A percentile compares a stretch with the other conserved stretches of the same genome.
phyloP scores from a whole-genome alignment of 2,329 filamentous ascomycete species.

The Xylariales sp. region DNA sequence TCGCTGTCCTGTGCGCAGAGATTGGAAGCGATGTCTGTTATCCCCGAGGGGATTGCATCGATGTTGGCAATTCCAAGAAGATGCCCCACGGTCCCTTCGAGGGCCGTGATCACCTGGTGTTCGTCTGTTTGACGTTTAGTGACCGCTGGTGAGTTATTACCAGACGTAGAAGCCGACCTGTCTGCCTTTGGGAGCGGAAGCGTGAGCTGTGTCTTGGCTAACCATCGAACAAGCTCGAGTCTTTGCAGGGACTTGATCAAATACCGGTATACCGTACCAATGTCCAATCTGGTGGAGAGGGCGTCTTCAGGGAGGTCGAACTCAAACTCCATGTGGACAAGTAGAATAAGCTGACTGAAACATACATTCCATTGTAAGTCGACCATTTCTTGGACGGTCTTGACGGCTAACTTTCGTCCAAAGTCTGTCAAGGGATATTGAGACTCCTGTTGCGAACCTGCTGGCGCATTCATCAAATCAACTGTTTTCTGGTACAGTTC shows the following conservation, averaged over 20 bases:
- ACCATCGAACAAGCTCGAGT: constrained; percentile 69
- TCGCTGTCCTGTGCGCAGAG: constrained; percentile 61
- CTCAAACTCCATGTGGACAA: constrained; percentile 83
- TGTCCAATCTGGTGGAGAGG: constrained; percentile 54
- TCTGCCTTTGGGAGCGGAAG: constrained; percentile 41
- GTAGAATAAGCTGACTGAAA: constrained; percentile 75
- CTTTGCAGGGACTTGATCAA: constrained; percentile 68
- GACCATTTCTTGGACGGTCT: constrained; percentile 74
- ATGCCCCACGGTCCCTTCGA: constrained; percentile 57
- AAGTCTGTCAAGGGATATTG: constrained; percentile 61
- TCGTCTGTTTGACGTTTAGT: constrained; percentile 41
- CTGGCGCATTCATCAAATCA: constrained; percentile 38
- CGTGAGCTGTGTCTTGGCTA: constrained; percentile 54
- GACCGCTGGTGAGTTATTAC: constrained; percentile 24
- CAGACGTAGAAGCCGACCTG: constrained; percentile 29
- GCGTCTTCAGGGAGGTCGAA: constrained; percentile 68
- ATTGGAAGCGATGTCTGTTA: constrained; percentile 64
- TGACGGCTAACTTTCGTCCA: constrained; percentile 69
- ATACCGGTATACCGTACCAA: constrained; percentile 64
- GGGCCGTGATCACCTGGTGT: constrained; percentile 47
- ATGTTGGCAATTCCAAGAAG: constrained; percentile 57
- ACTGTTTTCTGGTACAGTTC: constrained; percentile 51
- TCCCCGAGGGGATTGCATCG: constrained; percentile 45
- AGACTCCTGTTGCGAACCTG: constrained; percentile 37
- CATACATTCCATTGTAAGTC: constrained; percentile 68